Conservation (phyloP, 2,329 filamentous ascomycete species). For the Aspergillus glaucus region DNA sequence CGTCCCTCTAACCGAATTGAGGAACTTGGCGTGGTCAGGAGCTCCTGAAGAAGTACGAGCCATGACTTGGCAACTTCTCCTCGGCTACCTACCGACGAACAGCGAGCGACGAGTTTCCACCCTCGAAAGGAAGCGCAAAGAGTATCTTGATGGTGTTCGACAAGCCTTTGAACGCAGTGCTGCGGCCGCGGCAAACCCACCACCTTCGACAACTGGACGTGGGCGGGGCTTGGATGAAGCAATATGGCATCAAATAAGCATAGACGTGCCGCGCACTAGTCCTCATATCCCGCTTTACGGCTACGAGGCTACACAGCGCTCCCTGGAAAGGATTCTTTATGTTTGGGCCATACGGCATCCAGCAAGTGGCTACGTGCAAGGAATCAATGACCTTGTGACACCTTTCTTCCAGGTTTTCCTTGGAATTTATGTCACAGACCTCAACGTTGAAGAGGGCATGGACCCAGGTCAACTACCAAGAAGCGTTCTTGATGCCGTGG, state of each 20-base stretch:
- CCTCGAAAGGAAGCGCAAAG: slow-evolving; percentile 87
- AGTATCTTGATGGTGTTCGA: slow-evolving; percentile 86
- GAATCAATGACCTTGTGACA: slow-evolving; percentile 95
- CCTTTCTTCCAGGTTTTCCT: slow-evolving; percentile 98
- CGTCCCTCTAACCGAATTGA: slow-evolving; percentile 76
- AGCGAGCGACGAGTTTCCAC: slow-evolving; percentile 86
- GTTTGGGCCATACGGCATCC: slow-evolving; percentile 97
- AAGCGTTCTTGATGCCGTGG: slow-evolving; percentile 87
- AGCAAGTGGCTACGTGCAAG: slow-evolving; percentile 95
- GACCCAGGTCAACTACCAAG: slow-evolving; percentile 90
- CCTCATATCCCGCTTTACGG: slow-evolving; percentile 92
- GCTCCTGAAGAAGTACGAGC: slow-evolving; percentile 91
- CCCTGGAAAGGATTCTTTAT: slow-evolving; percentile 89
- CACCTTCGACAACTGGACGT: slow-evolving; percentile 42
- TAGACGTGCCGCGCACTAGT: slow-evolving; percentile 93
- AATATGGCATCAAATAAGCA: slow-evolving; percentile 99
- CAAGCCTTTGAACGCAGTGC: slow-evolving; percentile 56
- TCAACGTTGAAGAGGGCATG: slow-evolving; percentile 88
- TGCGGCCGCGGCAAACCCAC: slow-evolving; percentile 35
- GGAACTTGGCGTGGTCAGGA: slow-evolving; percentile 86
- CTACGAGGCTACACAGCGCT: slow-evolving; percentile 92
- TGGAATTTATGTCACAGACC: slow-evolving; percentile 88
- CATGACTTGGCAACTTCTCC: slow-evolving; percentile 96
- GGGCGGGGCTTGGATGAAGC: slow-evolving; percentile 83
- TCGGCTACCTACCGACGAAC: slow-evolving; percentile 94